Evolutionary conservation across 2,329 filamentous ascomycete genomes (phyloP), one percentile per base, ranked within the genome.

Genomic region (Colletotrichum magnum): DNA sequence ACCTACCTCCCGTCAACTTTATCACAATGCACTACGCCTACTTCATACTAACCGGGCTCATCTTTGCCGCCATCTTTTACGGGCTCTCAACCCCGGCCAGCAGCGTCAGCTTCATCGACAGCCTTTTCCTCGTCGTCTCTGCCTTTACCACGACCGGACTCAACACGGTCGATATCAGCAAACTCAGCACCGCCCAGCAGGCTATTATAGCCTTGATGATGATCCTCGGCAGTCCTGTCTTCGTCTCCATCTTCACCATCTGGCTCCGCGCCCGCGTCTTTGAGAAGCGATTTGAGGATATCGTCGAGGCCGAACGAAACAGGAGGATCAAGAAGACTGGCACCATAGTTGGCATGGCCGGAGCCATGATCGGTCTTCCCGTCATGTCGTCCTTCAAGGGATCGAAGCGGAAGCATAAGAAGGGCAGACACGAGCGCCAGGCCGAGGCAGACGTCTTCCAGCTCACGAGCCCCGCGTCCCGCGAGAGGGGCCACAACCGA

Each of bases 101-200:
- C 62, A 87, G 82, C 70, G 82, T 93, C 56, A 79, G 80, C 52
- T 93, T 90, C 77, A 85, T 85, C 47, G 90, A 93, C 74, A 85
- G 88, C 13, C 77, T 93, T n/a, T 93, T 93, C 76, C 78, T 93
- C 58, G 86, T 87, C 59, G 84, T 90, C 50, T 91, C 88, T 65
- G 90, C 90, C 50, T 90, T 93, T 81, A 92, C 89, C 9, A 84
- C 88, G 58, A 87, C 90, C 7, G 92, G 91, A 0, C 81, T 93
- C 65, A 93, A 92, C 74, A 92, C 90, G 5, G 86, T 90, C 73
- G 88, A 91, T 74, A 79, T 93, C 28, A 90, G 87, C 64, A 81
- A 84, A 32, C 75, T 93, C 74, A 93, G 89, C 43, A 90, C 88
- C 0, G 91, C 90, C 75, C 92, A 94, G 77, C 92, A 94, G 76